phyloP scores from a whole-genome alignment of 2,329 filamentous ascomycete species.

The Alternaria sp. region DNA sequence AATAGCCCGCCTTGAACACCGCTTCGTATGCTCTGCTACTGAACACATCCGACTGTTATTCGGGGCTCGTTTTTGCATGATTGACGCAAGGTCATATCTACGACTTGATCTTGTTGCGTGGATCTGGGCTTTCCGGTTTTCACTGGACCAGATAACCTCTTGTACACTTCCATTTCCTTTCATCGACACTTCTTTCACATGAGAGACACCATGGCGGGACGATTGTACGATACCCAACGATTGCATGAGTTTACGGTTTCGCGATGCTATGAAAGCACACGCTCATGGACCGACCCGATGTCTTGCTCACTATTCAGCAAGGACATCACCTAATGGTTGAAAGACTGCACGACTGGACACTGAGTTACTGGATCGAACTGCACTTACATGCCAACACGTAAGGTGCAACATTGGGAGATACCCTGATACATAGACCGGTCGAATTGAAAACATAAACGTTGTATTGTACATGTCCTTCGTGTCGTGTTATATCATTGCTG shows the following conservation, averaged over 20 bases:
- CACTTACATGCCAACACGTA: not conserved
- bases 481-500: not conserved
- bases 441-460: constrained; percentile 14
- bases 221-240: not conserved
- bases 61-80: not conserved
- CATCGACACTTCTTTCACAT: not conserved
- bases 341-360: not conserved
- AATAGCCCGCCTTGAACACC: not conserved
- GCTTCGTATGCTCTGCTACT: not conserved
- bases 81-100: not conserved
- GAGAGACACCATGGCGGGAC: not conserved
- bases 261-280: not conserved
- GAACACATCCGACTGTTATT: not conserved
- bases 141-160: not conserved
- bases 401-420: not conserved
- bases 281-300: not conserved
- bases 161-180: not conserved
- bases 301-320: not conserved
- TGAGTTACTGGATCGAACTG: not conserved
- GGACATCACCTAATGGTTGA: not conserved
- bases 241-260: not conserved
- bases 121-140: not conserved
- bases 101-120: not conserved
- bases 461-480: constrained; percentile 21
- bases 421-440: not conserved